Evolutionary conservation across 2,329 filamentous ascomycete genomes (phyloP).

Genomic region (Calonectria henricotiae): DNA sequence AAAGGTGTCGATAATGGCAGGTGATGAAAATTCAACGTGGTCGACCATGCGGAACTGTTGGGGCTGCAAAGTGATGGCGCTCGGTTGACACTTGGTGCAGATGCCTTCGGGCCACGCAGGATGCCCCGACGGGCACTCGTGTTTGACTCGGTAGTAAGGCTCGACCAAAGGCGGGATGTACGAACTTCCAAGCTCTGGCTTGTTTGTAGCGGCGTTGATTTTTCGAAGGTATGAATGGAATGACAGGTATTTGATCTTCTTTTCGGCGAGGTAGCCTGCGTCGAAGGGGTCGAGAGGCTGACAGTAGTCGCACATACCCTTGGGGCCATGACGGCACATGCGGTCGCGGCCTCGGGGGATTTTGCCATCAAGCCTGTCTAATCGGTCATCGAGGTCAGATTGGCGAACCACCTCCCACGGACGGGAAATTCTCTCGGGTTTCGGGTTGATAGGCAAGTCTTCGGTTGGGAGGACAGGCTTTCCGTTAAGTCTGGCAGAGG

Average conservation of each 20-base stretch:
- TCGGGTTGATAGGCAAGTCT: slow-evolving; percentile 78
- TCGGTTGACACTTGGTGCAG: slow-evolving; percentile 98
- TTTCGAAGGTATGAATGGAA: slow-evolving; percentile 97
- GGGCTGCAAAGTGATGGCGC: slow-evolving; percentile 94
- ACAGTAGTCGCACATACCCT: slow-evolving; percentile 99
- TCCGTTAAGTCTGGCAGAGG: slow-evolving; percentile 83
- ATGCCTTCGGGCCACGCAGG: slow-evolving; percentile 96
- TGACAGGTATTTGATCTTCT: slow-evolving; percentile 98
- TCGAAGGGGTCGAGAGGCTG: slow-evolving; percentile 97
- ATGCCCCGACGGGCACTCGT: slow-evolving; percentile 93
- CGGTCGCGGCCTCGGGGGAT: slow-evolving; percentile 84
- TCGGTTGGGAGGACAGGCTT: slow-evolving; percentile 81
- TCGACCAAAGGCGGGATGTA: slow-evolving; percentile 97
- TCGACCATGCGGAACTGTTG: slow-evolving; percentile 98
- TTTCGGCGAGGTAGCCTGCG: slow-evolving; percentile 88
- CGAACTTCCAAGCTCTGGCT: slow-evolving; percentile 91
- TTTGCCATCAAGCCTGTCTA: slow-evolving; percentile 93
- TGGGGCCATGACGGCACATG: slow-evolving; percentile 96
- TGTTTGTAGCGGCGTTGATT: slow-evolving; percentile 96
- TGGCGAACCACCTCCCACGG: slow-evolving; percentile 92
- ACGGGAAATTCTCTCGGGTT: slow-evolving; percentile 70
- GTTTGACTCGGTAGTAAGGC: slow-evolving; percentile 91
- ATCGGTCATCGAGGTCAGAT: slow-evolving; percentile 86
- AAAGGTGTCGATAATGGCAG: slow-evolving; percentile 88
- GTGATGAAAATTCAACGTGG: slow-evolving; percentile 94